A percentile compares a stretch with the other conserved stretches of the same genome.
These are phyloP conservation scores for Coleophoma crateriformis DNA, from an alignment of 2,329 filamentous ascomycete genomes.

Conservation along the genomic window DNA sequence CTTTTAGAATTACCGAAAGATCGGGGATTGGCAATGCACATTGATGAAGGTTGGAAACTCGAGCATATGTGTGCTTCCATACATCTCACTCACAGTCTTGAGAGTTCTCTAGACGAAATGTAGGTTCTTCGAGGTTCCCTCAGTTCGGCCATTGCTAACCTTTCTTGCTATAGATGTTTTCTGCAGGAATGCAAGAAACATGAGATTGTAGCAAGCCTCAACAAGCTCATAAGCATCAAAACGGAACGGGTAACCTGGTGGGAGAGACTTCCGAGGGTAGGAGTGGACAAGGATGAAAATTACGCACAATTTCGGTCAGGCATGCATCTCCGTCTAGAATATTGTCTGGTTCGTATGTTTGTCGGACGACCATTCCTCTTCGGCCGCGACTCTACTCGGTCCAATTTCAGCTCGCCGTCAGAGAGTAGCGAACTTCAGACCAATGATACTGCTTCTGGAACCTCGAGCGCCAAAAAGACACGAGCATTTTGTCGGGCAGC, in stretches of 20 bases:
- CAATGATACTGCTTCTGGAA: background rate
- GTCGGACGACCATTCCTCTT: background rate
- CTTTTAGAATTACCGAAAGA: slow-evolving; percentile 46
- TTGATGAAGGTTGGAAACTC: slow-evolving; percentile 36
- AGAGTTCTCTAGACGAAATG: slow-evolving; percentile 16
- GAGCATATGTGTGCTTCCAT: slow-evolving; percentile 40
- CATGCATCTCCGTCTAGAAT: background rate
- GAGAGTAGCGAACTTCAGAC: background rate
- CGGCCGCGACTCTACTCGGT: background rate
- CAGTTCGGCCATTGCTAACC: background rate
- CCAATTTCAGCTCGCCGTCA: background rate
- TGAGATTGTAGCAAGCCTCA: background rate
- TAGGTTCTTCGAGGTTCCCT: slow-evolving; percentile 6
- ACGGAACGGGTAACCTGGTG: background rate
- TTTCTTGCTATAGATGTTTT: background rate
- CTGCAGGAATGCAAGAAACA: background rate
- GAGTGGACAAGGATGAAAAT: background rate
- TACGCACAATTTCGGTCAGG: background rate
- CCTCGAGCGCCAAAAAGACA: background rate
- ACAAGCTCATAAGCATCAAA: background rate
- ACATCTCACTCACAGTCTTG: slow-evolving; percentile 25
- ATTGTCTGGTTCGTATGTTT: background rate
- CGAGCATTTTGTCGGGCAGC: background rate
- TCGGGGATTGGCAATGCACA: slow-evolving; percentile 22
- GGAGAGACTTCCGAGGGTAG: background rate